phyloP scores from a whole-genome alignment of 1,284 basidiomycete species.

The Fistulina hepatica region DNA sequence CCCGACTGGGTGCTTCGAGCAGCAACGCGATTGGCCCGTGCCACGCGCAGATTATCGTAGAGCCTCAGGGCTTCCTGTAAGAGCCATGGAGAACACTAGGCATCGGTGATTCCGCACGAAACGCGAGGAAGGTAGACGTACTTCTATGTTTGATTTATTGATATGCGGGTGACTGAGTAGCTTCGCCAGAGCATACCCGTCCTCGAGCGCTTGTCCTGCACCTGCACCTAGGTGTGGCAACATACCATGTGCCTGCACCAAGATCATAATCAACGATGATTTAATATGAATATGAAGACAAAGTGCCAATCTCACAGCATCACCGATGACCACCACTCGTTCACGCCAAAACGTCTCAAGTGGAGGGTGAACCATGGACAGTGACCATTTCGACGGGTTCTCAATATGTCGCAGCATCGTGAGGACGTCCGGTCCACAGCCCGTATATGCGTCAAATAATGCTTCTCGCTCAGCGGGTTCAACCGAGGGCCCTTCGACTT shows the following conservation, averaged over 20 bases:
- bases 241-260: not conserved
- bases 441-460: conserved; percentile 34
- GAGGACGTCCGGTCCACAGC: conserved; percentile 37
- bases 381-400: conserved; percentile 6
- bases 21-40: too few relatives aligned
- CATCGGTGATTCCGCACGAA: too few relatives aligned
- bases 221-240: not conserved
- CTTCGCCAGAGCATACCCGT: not conserved
- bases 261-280: not conserved
- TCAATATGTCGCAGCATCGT: conserved; percentile 36
- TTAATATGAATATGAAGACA: not conserved
- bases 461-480: conserved; percentile 31
- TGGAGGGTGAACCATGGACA: not conserved
- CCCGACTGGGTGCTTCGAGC: too few relatives aligned
- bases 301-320: too few relatives aligned
- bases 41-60: too few relatives aligned
- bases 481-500: conserved; percentile 37
- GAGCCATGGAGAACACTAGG: too few relatives aligned
- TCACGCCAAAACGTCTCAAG: not conserved
- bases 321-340: not conserved
- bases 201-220: not conserved
- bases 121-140: too few relatives aligned
- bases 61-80: too few relatives aligned
- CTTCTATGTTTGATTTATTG: too few relatives aligned
- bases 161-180: too few relatives aligned